These are phyloP conservation scores for Eucalyptus leucophloia DNA, from an alignment of 345 rosid genomes.

Conservation along the genomic window DNA sequence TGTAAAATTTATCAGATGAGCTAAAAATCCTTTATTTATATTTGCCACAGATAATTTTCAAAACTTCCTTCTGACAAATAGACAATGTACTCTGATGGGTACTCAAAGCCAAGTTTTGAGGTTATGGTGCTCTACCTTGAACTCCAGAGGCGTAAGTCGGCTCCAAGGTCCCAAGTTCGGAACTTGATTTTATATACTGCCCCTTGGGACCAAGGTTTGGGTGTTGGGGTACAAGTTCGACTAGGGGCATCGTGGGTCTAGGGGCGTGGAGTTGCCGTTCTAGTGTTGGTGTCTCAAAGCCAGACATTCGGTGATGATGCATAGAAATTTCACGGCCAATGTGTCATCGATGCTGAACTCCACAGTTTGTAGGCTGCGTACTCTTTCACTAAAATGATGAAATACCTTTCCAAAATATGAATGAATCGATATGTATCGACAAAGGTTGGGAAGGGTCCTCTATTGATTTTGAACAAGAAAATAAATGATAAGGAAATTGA, in stretches of 20 bases:
- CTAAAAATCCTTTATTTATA: too few relatives aligned
- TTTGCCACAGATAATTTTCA: background rate
- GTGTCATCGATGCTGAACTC: background rate
- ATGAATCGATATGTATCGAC: fast-evolving
- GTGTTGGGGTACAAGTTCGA: background rate
- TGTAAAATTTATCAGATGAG: background rate
- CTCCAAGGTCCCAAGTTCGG: background rate
- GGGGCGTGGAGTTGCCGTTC: background rate
- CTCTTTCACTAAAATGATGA: background rate
- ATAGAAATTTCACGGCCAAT: background rate
- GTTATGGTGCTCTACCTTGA: background rate
- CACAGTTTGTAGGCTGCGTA: background rate
- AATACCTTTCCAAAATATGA: background rate
- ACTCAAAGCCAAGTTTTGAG: background rate
- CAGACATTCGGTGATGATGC: background rate
- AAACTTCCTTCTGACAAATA: background rate
- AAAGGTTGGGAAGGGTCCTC: background rate
- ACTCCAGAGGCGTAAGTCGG: background rate
- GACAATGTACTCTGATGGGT: too few relatives aligned
- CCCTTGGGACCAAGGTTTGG: background rate
- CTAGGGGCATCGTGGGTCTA: background rate
- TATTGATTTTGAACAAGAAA: background rate
- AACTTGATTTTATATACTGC: background rate
- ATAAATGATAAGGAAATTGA: background rate
- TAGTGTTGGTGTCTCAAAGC: background rate